Evolutionary conservation across 2,329 filamentous ascomycete species (phyloP).

Genomic region (Paraphoma sp.): DNA sequence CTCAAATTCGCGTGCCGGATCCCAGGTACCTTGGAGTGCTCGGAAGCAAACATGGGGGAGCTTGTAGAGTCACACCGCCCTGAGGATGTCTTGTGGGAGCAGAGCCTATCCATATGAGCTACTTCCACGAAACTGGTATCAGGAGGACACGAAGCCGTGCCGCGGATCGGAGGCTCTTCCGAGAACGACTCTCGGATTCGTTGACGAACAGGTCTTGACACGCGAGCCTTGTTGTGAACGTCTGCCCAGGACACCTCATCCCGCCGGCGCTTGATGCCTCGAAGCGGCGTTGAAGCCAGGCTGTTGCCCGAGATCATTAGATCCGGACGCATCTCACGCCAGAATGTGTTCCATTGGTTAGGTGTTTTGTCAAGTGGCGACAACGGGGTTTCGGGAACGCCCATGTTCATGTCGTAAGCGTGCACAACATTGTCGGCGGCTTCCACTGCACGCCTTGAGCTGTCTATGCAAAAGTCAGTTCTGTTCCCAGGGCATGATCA

Average conservation of each 20-base stretch:
- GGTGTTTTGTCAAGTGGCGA: slow-evolving; percentile 47
- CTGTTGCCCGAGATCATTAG: slow-evolving; percentile 53
- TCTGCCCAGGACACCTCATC: slow-evolving; percentile 45
- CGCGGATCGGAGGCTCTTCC: slow-evolving; percentile 32
- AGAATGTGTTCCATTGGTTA: slow-evolving; percentile 33
- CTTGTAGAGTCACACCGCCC: slow-evolving; percentile 33
- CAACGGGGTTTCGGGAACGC: slow-evolving; percentile 69
- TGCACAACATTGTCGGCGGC: slow-evolving; percentile 79
- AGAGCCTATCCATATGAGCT: slow-evolving; percentile 24
- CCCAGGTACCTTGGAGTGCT: slow-evolving; percentile 53
- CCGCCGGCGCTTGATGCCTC: slow-evolving; percentile 53
- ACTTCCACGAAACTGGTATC: slow-evolving; percentile 16
- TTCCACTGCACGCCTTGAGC: slow-evolving; percentile 73
- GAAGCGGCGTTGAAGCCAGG: slow-evolving; percentile 46
- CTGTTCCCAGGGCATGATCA: background rate
- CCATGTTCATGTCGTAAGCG: slow-evolving; percentile 77
- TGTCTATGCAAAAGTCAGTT: slow-evolving; percentile 56
- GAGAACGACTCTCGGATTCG: slow-evolving; percentile 37
- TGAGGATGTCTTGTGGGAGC: slow-evolving; percentile 29
- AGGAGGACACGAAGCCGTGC: slow-evolving; percentile 22
- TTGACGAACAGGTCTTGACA: slow-evolving; percentile 30
- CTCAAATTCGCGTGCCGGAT: slow-evolving; percentile 56
- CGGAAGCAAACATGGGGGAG: slow-evolving; percentile 43
- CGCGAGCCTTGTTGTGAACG: slow-evolving; percentile 29
- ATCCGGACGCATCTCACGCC: slow-evolving; percentile 49